Evolutionary conservation across 2,329 filamentous ascomycete species (phyloP).

Genomic region (Parasarocladium wereldwijsianum): DNA sequence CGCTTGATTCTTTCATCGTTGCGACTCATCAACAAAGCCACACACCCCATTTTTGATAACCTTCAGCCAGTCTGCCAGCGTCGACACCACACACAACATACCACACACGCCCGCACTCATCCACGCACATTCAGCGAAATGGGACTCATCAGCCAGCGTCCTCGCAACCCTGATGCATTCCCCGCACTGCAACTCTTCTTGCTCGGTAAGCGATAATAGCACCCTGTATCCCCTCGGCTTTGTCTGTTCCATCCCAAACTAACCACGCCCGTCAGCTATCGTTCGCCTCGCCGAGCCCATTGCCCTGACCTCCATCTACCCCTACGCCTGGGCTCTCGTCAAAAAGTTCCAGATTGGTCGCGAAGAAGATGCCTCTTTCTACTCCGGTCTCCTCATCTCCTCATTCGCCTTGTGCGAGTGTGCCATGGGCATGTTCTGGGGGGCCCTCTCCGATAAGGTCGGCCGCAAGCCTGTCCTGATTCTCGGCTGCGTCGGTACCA

Average conservation of each 20-base stretch:
- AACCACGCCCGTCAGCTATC: conserved; percentile 45
- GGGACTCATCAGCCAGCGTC: conserved; percentile 33
- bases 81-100: too few species aligned
- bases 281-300: conserved; percentile 88
- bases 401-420: conserved; percentile 75
- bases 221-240: background rate
- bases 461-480: conserved; percentile 78
- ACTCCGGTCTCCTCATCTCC: conserved; percentile 76
- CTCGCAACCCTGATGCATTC: conserved; percentile 57
- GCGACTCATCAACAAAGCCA: too few species aligned
- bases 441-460: conserved; percentile 63
- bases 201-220: conserved; percentile 56
- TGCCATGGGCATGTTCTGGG: conserved; percentile 79
- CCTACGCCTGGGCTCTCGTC: conserved; percentile 77
- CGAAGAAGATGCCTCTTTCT: conserved; percentile 67
- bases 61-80: too few species aligned
- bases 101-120: too few species aligned
- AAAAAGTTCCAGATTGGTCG: conserved; percentile 60
- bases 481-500: conserved; percentile 66
- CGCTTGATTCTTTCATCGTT: too few species aligned
- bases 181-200: conserved; percentile 72
- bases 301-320: conserved; percentile 83
- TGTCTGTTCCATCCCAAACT: conserved; percentile 6
- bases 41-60: too few species aligned
- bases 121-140: too few species aligned